Base-by-base conservation (phyloP, 2,329 filamentous ascomycete species). In the Colletotrichum theobromicola region DNA sequence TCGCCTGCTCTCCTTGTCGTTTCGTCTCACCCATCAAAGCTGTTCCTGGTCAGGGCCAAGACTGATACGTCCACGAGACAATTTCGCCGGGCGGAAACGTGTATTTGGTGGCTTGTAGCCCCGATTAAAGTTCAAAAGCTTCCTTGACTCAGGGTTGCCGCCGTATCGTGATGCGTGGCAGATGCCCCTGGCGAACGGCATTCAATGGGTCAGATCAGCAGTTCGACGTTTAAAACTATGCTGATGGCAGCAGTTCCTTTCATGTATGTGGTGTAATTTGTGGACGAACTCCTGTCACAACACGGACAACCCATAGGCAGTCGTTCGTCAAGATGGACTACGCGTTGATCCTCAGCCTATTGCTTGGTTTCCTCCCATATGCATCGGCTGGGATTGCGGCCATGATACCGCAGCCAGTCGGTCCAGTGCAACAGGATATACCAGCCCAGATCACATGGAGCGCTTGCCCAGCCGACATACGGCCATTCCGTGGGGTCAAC, bases 401-500 rank as follows among this genome's bases (percentile, higher is more conserved):
- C 1, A 74, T 26, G 15, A 24, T 71, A 15, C 72, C 72, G 7
- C 72, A 66, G 21, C 72, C 72, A 1, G 16, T 66, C n/a, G 72
- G 72, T 1, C 72, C 72, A 2, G 30, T 13, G 2, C 61, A 71
- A 16, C 53, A 32, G 30, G 53, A 71, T 10, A 3, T 71, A 2
- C 34, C 50, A 6, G 34, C 18, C 26, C n/a, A 57, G 9, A 28
- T 74, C 18, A 10, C 9, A 6, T 74, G 60, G 61, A 12, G 53
- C 6, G 67, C 72, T 28, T 74, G 72, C 28, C 72, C 72, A 2
- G n/a, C 60, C 5, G 67, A 74, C 0, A 32, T 74, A 26, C 53
- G 62, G 10, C 72, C 72, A 3, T 74, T 74, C 32, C 70, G 32
- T 2, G 55, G 62, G 7, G 58, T 30, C 12, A 74, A 74, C 21